Percentiles rank a stretch among this genome's conserved stretches.
phyloP scores from a whole-genome alignment of 139 green algal species.

The Micromonas pusilla region DNA sequence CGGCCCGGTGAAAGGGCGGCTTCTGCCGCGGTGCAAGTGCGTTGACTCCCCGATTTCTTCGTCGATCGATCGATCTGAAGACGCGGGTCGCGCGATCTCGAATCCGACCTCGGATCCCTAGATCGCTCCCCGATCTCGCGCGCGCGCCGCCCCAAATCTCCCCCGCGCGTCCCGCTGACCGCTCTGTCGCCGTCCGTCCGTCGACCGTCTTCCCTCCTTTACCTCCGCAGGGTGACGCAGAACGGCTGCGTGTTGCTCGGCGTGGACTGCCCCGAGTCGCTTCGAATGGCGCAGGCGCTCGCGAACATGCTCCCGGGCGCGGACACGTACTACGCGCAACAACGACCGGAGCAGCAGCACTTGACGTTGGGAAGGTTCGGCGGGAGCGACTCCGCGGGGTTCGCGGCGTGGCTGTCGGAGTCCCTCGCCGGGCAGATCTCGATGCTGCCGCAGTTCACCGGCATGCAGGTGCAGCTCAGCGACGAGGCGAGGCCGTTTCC shows the following conservation, averaged over 20 bases:
- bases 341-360: conserved; percentile 5
- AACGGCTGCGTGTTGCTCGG: conserved; percentile 10
- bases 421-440: neutral
- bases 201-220: too few species aligned
- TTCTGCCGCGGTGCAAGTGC: conserved; percentile 12
- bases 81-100: too few species aligned
- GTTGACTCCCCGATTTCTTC: neutral
- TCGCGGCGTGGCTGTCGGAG: neutral
- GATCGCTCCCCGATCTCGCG: neutral
- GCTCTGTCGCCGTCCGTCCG: too few species aligned
- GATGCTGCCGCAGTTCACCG: neutral
- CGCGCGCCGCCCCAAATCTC: neutral
- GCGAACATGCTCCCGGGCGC: neutral
- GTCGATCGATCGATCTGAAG: neutral
- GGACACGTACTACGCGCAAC: conserved; percentile 17
- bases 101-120: too few species aligned
- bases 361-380: conserved; percentile 12
- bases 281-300: neutral
- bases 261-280: conserved; percentile 5
- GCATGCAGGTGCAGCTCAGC: conserved; percentile 7
- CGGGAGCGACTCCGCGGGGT: neutral
- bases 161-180: neutral
- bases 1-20: neutral
- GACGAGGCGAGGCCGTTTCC: conserved; percentile 21
- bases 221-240: conserved; percentile 10